A percentile compares a stretch with the other conserved stretches of the same genome.
These are phyloP conservation scores for Colletotrichum chlorophyti DNA, from an alignment of 2,329 filamentous ascomycete genomes.

Conservation along the genomic window DNA sequence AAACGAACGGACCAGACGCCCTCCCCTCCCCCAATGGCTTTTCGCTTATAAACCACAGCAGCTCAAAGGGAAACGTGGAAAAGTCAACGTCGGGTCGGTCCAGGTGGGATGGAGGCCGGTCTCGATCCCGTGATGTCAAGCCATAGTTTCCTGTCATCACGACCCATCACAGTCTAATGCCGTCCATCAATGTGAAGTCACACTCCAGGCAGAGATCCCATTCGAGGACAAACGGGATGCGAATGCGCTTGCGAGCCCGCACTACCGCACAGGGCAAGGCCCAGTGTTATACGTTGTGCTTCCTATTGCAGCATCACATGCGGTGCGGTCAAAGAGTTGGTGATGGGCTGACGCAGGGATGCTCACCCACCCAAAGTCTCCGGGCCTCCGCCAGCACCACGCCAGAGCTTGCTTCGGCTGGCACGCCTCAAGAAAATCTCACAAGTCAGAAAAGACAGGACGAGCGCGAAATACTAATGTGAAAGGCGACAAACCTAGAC, in stretches of 20 bases:
- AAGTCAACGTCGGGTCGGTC: slow-evolving; percentile 17
- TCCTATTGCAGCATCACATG: slow-evolving; percentile 24
- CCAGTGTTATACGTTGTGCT: slow-evolving; percentile 11
- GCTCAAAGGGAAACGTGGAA: slow-evolving; percentile 5
- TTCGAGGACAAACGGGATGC: slow-evolving; percentile 21
- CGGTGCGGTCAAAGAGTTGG: slow-evolving; percentile 23
- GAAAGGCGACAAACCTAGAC: not conserved
- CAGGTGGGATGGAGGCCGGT: not conserved
- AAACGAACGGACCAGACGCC: slow-evolving; percentile 1
- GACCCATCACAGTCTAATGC: slow-evolving; percentile 25
- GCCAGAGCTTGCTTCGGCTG: no score
- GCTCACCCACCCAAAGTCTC: no score
- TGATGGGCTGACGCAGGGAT: slow-evolving; percentile 20
- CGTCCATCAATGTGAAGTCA: slow-evolving; percentile 21
- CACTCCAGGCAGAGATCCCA: slow-evolving; percentile 19
- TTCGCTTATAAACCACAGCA: not conserved
- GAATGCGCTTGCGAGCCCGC: no score
- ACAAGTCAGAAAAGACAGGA: slow-evolving; percentile 2
- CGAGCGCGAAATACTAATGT: not conserved
- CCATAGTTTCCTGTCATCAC: slow-evolving; percentile 18
- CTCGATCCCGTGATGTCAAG: slow-evolving; percentile 16
- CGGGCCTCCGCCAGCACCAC: no score
- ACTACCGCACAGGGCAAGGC: not conserved
- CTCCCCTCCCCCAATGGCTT: not conserved
- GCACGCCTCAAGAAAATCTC: no score